Evolutionary conservation across 345 rosid genomes (phyloP), one percentile per base, ranked within the genome.

Genomic region (Sapria himalayana): DNA sequence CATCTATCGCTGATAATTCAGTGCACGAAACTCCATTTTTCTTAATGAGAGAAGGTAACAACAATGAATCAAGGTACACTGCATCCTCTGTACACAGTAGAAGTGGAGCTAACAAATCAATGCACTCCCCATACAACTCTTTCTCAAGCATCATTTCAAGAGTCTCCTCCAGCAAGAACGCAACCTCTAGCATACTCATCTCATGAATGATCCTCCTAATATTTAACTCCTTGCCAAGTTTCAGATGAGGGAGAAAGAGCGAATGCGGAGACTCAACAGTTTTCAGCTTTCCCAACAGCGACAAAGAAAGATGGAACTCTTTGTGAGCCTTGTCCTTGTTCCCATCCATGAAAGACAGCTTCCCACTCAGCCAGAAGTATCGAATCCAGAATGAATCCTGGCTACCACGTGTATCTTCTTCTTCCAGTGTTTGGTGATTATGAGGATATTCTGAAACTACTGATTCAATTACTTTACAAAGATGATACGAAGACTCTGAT

Each of bases 311-410:
- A 32, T 64, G 60, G 51, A 70, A 60, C 45, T 79, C 81, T 45
- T 74, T 71, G 54, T 52, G 67, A 45, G 93, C 94, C 72, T 76
- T 82, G 45, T 60, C 64, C 57, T 76, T 89, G 57, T 79, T 67
- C 23, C 73, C 71, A 51, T 89, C 91, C 61, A 58, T 56, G 50
- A 74, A 60, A 37, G 93, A 82, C 54, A 89, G 54, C 48, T 65
- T 75, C 22, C 91, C 98, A 60, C 85, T 78, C 68, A 82, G 64
- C 93, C 94, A 89, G 65, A 72, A 79, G 61, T 66, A 82, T 15
- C 94, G 70, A 60, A 52, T 59, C 98, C 98, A 82, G 48, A 81
- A 79, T 17, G 67, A 57, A 41, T 57, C 56, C 49, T 43, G 45
- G 48, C 43, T 50, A 40, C 19, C 64, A 22, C 46, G 62, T 42